These are phyloP conservation scores for Cicer cuneatum DNA, from an alignment of 306 rosid genomes.

Conservation along the genomic window DNA sequence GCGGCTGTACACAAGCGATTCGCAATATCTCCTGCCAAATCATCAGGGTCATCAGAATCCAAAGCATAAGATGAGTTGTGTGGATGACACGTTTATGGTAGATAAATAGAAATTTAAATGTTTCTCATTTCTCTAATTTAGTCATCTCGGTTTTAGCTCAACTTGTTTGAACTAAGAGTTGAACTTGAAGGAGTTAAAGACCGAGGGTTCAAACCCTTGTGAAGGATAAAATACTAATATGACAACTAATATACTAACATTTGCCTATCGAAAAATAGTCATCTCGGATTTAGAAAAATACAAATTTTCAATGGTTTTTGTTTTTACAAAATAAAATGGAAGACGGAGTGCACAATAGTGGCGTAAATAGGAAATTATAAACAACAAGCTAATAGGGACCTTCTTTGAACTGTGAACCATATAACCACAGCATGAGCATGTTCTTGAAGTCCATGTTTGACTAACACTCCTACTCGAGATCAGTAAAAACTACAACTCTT, in stretches of 20 bases:
- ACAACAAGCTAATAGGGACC: conserved; percentile 13
- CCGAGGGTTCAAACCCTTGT: too few relatives aligned
- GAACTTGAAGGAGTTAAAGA: too few relatives aligned
- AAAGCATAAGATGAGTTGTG: conserved; percentile 30
- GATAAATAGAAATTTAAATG: conserved; percentile 24
- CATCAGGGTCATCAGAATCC: conserved; percentile 34
- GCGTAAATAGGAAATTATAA: background rate
- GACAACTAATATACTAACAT: too few relatives aligned
- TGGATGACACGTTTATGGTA: conserved; percentile 3
- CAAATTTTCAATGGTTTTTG: conserved; percentile 6
- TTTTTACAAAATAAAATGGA: conserved; percentile 9
- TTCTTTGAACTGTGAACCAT: conserved; percentile 2
- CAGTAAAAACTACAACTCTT: conserved; percentile 14
- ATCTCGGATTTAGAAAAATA: background rate
- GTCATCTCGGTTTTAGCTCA: conserved; percentile 2
- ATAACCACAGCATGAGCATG: conserved; percentile 2
- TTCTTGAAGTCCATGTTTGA: conserved; percentile 22
- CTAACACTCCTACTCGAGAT: conserved; percentile 6
- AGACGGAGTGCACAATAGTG: conserved; percentile 2
- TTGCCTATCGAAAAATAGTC: too few relatives aligned
- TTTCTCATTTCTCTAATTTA: conserved; percentile 24
- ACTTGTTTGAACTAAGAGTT: too few relatives aligned
- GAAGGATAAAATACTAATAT: too few relatives aligned
- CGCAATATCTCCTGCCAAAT: conserved; percentile 71
- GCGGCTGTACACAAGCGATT: conserved; percentile 86